phyloP scores from a whole-genome alignment of 2,329 filamentous ascomycete species.

The Colletotrichum liaoningense region DNA sequence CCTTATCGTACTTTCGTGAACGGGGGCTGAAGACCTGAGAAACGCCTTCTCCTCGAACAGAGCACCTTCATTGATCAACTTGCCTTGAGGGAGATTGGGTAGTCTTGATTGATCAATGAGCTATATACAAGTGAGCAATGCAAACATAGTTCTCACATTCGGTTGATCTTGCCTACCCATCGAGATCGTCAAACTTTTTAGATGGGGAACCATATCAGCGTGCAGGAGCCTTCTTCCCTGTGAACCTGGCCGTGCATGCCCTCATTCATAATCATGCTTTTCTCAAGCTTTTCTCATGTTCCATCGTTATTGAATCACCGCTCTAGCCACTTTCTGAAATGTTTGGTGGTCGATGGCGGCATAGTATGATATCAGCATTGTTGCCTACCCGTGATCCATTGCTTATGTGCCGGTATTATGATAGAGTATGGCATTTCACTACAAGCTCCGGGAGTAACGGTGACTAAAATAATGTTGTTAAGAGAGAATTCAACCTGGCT shows the following conservation, averaged over 20 bases:
- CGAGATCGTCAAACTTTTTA: no score
- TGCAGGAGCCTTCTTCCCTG: no score
- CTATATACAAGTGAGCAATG: not conserved
- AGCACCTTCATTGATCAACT: not conserved
- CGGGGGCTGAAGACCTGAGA: not conserved
- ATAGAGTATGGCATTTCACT: not conserved
- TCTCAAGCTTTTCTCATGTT: no score
- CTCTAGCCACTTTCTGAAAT: not conserved
- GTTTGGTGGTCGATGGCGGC: not conserved
- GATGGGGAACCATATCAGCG: no score
- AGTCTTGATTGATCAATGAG: no score
- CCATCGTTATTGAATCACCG: no score
- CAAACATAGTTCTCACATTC: not conserved
- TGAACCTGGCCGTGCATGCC: no score
- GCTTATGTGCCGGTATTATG: not conserved
- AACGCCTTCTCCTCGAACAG: not conserved
- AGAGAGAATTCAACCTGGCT: not conserved
- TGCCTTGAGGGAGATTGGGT: no score
- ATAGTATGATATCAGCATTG: not conserved
- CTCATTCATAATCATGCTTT: no score
- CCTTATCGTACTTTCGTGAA: no score
- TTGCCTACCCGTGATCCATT: not conserved
- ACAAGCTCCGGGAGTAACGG: not conserved
- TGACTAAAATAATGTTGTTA: not conserved
- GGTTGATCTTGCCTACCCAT: no score